Percentiles rank a stretch among this genome's conserved stretches.
Conservation (phyloP, 305 asterid species). For the Rubia tinctorum region DNA sequence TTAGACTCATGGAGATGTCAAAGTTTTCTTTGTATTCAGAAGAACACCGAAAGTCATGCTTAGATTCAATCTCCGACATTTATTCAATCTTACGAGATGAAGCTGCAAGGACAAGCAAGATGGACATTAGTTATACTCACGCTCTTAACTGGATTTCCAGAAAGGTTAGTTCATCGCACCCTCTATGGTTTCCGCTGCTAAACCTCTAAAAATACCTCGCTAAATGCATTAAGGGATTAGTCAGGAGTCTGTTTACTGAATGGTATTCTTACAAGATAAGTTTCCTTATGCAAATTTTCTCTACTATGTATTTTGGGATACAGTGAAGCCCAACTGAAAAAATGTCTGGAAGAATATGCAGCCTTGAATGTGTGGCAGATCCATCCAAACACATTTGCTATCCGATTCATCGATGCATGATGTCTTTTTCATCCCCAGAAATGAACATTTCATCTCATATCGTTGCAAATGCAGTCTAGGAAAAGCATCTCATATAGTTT, state of each 20-base stretch:
- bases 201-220: too few species aligned
- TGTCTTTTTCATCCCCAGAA: constrained; percentile 1
- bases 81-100: constrained; percentile 92
- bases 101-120: constrained; percentile 78
- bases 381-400: constrained; percentile 91
- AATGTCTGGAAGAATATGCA: constrained; percentile 95
- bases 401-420: constrained; percentile 85
- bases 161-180: constrained; percentile 57
- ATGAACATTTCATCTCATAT: neutral
- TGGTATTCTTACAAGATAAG: neutral
- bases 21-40: constrained; percentile 96
- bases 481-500: too few species aligned
- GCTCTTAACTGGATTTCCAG: constrained; percentile 98
- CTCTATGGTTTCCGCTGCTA: neutral
- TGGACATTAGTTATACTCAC: constrained; percentile 86
- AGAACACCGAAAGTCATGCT: constrained; percentile 79
- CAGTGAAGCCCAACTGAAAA: constrained; percentile 93
- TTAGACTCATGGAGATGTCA: constrained; percentile 97
- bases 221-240: neutral
- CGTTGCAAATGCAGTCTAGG: neutral
- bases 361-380: constrained; percentile 98
- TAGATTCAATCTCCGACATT: constrained; percentile 95
- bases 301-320: constrained; percentile 60
- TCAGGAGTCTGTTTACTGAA: too few species aligned
- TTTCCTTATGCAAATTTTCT: neutral